phyloP scores from a whole-genome alignment of 768 basidiomycete genomes.

The Psilocybe subaeruginosa region DNA sequence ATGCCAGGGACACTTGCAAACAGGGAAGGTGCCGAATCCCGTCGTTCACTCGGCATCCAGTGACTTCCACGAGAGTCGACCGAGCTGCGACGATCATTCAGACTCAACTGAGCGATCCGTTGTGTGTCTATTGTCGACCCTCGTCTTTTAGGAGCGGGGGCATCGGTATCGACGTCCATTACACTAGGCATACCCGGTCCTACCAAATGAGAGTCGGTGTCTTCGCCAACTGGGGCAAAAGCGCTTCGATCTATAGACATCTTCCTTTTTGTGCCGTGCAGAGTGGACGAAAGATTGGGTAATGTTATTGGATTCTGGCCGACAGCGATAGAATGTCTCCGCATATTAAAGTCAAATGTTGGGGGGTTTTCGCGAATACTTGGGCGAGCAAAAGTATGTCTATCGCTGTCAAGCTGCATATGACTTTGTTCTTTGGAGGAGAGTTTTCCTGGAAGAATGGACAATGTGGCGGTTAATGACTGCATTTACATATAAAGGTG shows the following conservation, averaged over 20 bases:
- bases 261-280: constrained; percentile 81
- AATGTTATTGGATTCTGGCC: constrained; percentile 51
- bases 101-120: constrained; percentile 71
- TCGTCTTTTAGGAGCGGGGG: constrained; percentile 78
- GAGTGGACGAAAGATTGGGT: constrained; percentile 35
- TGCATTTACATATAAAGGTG: constrained; percentile 14
- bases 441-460: constrained; percentile 23
- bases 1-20: constrained; percentile 63
- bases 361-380: constrained; percentile 40
- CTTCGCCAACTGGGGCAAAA: constrained; percentile 58
- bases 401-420: constrained; percentile 43
- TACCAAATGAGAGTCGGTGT: constrained; percentile 66
- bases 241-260: constrained; percentile 70
- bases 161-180: constrained; percentile 61
- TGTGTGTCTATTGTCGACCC: constrained; percentile 83
- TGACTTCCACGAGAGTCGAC: constrained; percentile 64
- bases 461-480: constrained; percentile 18
- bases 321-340: constrained; percentile 73
- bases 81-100: constrained; percentile 80
- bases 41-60: constrained; percentile 69
- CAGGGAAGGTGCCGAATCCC: constrained; percentile 74
- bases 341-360: constrained; percentile 70
- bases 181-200: constrained; percentile 69
- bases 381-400: constrained; percentile 28
- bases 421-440: constrained; percentile 34